Evolutionary conservation across 768 basidiomycete species (phyloP), one percentile per base, ranked within the genome.

Genomic region (Agrocybe pediades): DNA sequence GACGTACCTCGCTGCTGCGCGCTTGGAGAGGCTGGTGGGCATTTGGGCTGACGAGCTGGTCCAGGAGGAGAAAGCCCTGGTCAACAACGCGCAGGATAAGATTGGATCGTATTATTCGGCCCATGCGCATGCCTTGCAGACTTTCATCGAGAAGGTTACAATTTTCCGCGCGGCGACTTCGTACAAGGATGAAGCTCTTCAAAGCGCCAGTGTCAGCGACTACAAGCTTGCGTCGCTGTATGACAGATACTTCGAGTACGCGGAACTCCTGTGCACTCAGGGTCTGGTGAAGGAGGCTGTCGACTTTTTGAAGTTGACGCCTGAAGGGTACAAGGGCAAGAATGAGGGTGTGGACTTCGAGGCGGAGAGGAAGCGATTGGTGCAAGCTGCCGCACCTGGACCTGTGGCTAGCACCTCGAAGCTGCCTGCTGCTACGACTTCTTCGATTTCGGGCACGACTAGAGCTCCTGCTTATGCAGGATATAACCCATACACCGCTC

Each of bases 131-230:
- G 93, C 95, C 2, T 72, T 99, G 39, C 96, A 98, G 66, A 87
- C 88, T 0, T 95, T 98, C 71, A 82, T 98, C 62, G 97, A 98
- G 73, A 98, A 98, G 72, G 95, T 98, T 20, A 87, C 95, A 1
- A 85, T 97, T 39, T 98, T 99, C 83, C 86, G 92, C 46, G 78
- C 83, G 44, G 97, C 96, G 0, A 90, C 91, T 44, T 77, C 80
- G 13, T 95, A 93, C 66, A 75, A 82, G 57, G 92, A 95, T 62
- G 69, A 71, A 15, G 95, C 95, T 56, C 76, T 98, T 76, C 2
- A 65, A 69, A 9, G 76, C 75, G 3, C 75, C 81, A 41, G 71
- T 76, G 3, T 82, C 86, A 68, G 76, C 84, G 33, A 36, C 1
- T 98, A 88, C 79, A 94, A 92, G 70, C 81, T 98, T 16, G 84